These are phyloP conservation scores for Amauroascus verrucosus DNA, from an alignment of 2,329 filamentous ascomycete genomes.

Conservation along the genomic window DNA sequence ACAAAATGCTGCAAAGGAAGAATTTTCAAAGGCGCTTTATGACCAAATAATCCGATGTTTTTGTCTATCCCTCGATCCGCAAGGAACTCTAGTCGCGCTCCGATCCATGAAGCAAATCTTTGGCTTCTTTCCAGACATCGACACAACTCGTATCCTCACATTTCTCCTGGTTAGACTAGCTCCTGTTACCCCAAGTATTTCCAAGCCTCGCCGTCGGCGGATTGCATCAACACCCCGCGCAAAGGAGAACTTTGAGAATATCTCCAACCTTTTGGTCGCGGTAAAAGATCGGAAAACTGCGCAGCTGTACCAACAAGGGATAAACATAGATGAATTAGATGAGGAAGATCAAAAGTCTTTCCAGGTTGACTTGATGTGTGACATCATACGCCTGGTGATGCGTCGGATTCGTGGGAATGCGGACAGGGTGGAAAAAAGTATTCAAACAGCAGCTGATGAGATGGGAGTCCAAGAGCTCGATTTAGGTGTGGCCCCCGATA, in stretches of 20 bases:
- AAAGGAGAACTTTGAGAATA: slow-evolving; percentile 37
- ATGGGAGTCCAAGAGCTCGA: slow-evolving; percentile 30
- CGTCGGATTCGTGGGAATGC: slow-evolving; percentile 24
- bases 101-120: slow-evolving; percentile 38
- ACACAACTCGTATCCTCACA: slow-evolving; percentile 40
- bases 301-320: slow-evolving; percentile 25
- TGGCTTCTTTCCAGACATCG: slow-evolving; percentile 37
- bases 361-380: slow-evolving; percentile 35
- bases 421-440: slow-evolving; percentile 26
- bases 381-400: slow-evolving; percentile 34
- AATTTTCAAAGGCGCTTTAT: slow-evolving; percentile 42
- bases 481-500: slow-evolving; percentile 19
- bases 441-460: slow-evolving; percentile 28
- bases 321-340: slow-evolving; percentile 29
- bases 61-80: slow-evolving; percentile 40
- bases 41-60: slow-evolving; percentile 45
- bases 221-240: slow-evolving; percentile 33
- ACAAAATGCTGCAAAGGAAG: slow-evolving; percentile 24
- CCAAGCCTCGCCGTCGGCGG: slow-evolving; percentile 32
- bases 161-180: slow-evolving; percentile 41
- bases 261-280: slow-evolving; percentile 37
- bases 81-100: slow-evolving; percentile 42
- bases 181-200: slow-evolving; percentile 20
- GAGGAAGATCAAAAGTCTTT: slow-evolving; percentile 31
- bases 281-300: slow-evolving; percentile 33